Evolutionary conservation across 352 stramenopile genomes (phyloP), one percentile per base, ranked within the genome.

Genomic region (Globisporangium iwayamae): DNA sequence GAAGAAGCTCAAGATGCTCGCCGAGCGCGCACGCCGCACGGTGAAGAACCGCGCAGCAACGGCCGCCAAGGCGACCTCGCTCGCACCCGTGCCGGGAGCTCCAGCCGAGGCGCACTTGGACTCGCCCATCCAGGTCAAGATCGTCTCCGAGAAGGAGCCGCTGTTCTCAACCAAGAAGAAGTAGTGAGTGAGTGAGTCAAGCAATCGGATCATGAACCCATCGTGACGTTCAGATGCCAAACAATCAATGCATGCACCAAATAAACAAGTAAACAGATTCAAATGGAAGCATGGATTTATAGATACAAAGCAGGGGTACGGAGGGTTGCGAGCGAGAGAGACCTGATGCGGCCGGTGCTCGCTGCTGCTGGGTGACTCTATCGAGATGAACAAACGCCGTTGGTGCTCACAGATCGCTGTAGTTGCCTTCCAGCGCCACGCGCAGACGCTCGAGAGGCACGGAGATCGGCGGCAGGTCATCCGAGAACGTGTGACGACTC

Each of bases 401-500:
- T 13, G 8, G 3, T 32, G 32, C 57, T 73, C 69, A 85, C 39
- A 83, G 41, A 28, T 72, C 51, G 38, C 63, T 56, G 48, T 75
- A 78, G 60, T 83, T 82, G 45, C 36, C 57, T 34, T 59, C 48
- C 25, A 90, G 62, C 25, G 79, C 53, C 57, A 72, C 59, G 20
- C 84, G 78, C 28, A 95, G 70, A 32, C 78, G 74, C 58, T 79
- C 76, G 25, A 95, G 70, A 10, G 84, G 71, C 60, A 95, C 83
- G 2, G 83, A 93, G 68, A 95, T 93, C 28, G 87, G 87, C 34
- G 87, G 87, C 43, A 95, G 45, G 56, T 93, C 83, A 52, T 95
- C 81, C 56, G 87, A 93, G 56, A 93, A 93, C 38, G 76, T 89
- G 70, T 95, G 87, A 28, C 87, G 83, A 73, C 84, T 93, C 51